A percentile compares a stretch with the other conserved stretches of the same genome.
These are phyloP conservation scores for Aotearoamyces nothofagi DNA, from an alignment of 2,329 filamentous ascomycete species.

Conservation along the genomic window DNA sequence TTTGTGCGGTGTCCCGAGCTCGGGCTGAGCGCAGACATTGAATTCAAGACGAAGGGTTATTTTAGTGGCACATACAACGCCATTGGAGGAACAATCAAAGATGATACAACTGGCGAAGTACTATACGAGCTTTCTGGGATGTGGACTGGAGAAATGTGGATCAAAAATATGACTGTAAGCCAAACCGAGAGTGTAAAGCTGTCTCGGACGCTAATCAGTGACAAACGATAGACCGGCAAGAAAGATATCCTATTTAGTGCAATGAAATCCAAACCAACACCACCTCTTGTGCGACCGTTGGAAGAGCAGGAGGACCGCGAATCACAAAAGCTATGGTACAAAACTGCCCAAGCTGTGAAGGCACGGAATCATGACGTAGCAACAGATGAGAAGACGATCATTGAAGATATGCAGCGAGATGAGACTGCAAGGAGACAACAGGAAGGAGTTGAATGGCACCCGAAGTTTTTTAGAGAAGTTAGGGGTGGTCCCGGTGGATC, in stretches of 20 bases:
- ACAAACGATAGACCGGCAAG: slow-evolving; percentile 55
- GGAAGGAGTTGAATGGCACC: slow-evolving; percentile 74
- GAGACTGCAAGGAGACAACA: slow-evolving; percentile 70
- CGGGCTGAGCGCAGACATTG: slow-evolving; percentile 75
- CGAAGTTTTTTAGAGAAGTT: slow-evolving; percentile 68
- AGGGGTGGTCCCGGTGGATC: slow-evolving; percentile 52
- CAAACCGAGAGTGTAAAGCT: too few species aligned
- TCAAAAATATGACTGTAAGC: slow-evolving; percentile 65
- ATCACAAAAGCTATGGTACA: slow-evolving; percentile 76
- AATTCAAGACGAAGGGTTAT: slow-evolving; percentile 98
- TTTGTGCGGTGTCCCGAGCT: slow-evolving; percentile 83
- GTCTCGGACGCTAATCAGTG: slow-evolving; percentile 3
- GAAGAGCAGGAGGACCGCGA: slow-evolving; percentile 82
- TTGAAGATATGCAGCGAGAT: slow-evolving; percentile 83
- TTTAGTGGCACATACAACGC: slow-evolving; percentile 93
- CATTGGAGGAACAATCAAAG: slow-evolving; percentile 82
- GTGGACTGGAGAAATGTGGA: slow-evolving; percentile 91
- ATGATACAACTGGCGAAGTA: slow-evolving; percentile 70
- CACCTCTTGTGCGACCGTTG: slow-evolving; percentile 59
- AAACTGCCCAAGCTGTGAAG: slow-evolving; percentile 68
- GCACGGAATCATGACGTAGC: slow-evolving; percentile 76
- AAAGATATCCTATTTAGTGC: slow-evolving; percentile 87
- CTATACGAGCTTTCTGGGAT: slow-evolving; percentile 85
- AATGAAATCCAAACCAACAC: slow-evolving; percentile 57
- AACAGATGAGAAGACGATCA: slow-evolving; percentile 90